Evolutionary conservation across 2,329 filamentous ascomycete genomes (phyloP).

Genomic region (Talaromyces sp.): DNA sequence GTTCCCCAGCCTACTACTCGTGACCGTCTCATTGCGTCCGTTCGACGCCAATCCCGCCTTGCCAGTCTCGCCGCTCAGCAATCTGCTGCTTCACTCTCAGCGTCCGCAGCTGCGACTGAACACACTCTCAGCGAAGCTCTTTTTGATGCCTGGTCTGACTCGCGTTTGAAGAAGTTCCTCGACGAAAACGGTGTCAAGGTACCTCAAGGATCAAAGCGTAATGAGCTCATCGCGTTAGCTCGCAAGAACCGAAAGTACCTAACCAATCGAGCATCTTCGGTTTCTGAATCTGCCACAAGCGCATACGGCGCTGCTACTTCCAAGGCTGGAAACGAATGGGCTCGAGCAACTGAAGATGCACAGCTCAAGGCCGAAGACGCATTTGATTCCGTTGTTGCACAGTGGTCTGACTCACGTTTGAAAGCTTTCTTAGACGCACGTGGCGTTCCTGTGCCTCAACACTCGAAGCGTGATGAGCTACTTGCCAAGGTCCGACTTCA

Average conservation of each 20-base stretch:
- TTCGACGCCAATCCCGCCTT: constrained; percentile 84
- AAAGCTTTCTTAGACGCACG: constrained; percentile 75
- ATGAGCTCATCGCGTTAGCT: constrained; percentile 83
- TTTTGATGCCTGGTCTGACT: constrained; percentile 86
- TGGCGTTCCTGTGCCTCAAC: constrained; percentile 68
- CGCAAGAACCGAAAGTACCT: constrained; percentile 75
- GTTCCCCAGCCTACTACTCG: constrained; percentile 78
- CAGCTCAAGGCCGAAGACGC: constrained; percentile 58
- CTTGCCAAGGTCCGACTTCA: constrained; percentile 69
- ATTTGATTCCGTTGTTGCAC: constrained; percentile 57
- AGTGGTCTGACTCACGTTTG: constrained; percentile 70
- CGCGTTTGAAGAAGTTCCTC: constrained; percentile 82
- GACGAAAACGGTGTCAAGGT: constrained; percentile 88
- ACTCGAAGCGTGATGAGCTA: constrained; percentile 65
- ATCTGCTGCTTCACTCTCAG: constrained; percentile 55
- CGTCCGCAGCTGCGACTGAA: constrained; percentile 65
- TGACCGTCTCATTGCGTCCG: constrained; percentile 79
- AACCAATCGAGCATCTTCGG: constrained; percentile 46
- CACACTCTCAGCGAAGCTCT: constrained; percentile 73
- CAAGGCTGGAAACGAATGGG: constrained; percentile 69
- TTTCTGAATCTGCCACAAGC: constrained; percentile 37
- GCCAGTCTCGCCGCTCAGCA: constrained; percentile 65
- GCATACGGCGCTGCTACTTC: constrained; percentile 66
- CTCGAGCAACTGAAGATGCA: constrained; percentile 67
- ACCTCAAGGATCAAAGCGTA: constrained; percentile 83